These are phyloP conservation scores for Ballota nigra DNA, from an alignment of 257 asterid species.

Conservation along the genomic window DNA sequence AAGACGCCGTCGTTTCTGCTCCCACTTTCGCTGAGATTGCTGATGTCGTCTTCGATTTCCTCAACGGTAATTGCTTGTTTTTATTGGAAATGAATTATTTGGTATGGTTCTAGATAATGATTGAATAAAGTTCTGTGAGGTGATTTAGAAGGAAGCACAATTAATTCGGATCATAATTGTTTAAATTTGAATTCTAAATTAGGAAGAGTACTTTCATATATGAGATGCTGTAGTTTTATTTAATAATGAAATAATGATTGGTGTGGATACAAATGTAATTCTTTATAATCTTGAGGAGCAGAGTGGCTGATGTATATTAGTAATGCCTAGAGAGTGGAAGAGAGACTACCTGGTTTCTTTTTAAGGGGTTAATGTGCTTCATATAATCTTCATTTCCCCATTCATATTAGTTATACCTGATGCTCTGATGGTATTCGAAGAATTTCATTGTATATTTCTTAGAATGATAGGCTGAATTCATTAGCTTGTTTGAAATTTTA, in stretches of 20 bases:
- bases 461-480: neutral
- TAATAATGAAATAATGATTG: neutral
- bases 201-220: neutral
- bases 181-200: neutral
- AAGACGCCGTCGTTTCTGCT: conserved; percentile 62
- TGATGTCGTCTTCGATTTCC: conserved; percentile 67
- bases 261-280: neutral
- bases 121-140: conserved; percentile 3
- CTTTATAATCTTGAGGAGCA: neutral
- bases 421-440: neutral
- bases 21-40: conserved; percentile 78
- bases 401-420: neutral
- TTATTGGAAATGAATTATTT: neutral
- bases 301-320: neutral
- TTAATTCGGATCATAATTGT: neutral
- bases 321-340: neutral
- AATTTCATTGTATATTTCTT: neutral
- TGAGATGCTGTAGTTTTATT: conserved; percentile 3
- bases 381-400: neutral
- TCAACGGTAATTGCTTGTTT: conserved; percentile 55
- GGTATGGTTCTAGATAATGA: conserved; percentile 8
- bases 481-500: conserved; percentile 2
- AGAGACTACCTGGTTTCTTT: neutral
- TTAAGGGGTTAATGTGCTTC: neutral
- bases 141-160: conserved; percentile 2